These are phyloP conservation scores for Tolypocladium amazonense DNA, from an alignment of 2,329 filamentous ascomycete species.

Conservation along the genomic window DNA sequence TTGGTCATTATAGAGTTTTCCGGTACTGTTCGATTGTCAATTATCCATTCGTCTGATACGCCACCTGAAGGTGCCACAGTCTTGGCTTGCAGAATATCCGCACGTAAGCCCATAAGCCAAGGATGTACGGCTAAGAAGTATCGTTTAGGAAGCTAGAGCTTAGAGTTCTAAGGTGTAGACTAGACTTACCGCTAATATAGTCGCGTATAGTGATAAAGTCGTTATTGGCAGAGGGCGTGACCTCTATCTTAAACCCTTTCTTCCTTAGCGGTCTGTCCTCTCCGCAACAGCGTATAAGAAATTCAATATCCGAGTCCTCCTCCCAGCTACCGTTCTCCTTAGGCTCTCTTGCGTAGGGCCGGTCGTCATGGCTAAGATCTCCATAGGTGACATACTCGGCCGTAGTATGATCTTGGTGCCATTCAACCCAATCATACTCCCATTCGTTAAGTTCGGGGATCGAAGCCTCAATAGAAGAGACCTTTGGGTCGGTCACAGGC, in stretches of 20 bases:
- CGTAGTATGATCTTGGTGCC: neutral
- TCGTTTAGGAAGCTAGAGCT: neutral
- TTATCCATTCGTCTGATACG: neutral
- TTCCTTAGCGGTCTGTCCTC: neutral
- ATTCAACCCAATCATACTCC: neutral
- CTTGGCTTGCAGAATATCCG: neutral
- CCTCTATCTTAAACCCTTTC: neutral
- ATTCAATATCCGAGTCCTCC: neutral
- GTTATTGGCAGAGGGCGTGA: neutral
- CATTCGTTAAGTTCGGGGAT: neutral
- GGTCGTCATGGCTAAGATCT: neutral
- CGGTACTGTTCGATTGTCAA: neutral
- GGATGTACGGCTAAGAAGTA: neutral
- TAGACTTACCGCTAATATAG: neutral
- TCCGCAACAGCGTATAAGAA: neutral
- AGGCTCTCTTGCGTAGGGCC: neutral
- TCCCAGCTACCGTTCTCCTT: neutral
- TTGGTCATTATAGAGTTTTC: neutral
- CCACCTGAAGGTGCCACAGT: neutral
- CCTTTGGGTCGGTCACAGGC: neutral
- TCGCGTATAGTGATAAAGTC: neutral
- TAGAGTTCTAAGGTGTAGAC: neutral
- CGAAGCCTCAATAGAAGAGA: neutral
- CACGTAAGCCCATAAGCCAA: neutral
- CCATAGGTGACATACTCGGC: neutral